Base-by-base conservation (phyloP, 2,329 filamentous ascomycete genomes). In the Cylindrodendrum hubeiense region DNA sequence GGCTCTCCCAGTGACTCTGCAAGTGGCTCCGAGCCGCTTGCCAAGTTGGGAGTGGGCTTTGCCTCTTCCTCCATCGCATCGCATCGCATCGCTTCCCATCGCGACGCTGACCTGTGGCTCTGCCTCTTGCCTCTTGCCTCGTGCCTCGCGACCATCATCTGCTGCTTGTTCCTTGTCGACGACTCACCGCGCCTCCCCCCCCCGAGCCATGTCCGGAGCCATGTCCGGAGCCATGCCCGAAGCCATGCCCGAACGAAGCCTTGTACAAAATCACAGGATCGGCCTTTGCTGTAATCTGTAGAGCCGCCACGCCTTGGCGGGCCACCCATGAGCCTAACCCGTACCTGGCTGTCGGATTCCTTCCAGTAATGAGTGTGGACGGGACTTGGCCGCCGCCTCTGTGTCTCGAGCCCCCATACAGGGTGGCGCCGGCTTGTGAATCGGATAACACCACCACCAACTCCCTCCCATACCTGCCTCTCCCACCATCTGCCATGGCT, bases 241-340 rank as follows among this genome's bases (percentile, higher is more conserved):
- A n/a, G n/a, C n/a, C n/a, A n/a, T n/a, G n/a, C n/a, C n/a, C n/a
- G n/a, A n/a, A n/a, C n/a, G n/a, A n/a, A 46, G 26, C 41, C 21
- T 34, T 46, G 26, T 10, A 28, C 43, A 19, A 56, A 56, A 41
- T 4, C 53, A 39, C 39, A 30, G 41, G n/a, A 46, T 34, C 41
- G n/a, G 26, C 41, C 28, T 30, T 30, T 12, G 12, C 28, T 30
- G 28, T 30, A 30, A 8, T 9, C 12, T 30, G 13, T 24, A n/a
- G 53, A 56, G 52, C 52, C 61, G 61, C 65, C 67, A 68, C 60
- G 30, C 46, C 67, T 67, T 72, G 57, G 60, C 60, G 51, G 51
- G 54, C 28, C 43, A 39, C 37, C 15, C 26, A 69, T 37, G 28
- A 21, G 52, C 43, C 54, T 63, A 63, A 56, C 56, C 51, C 60